phyloP scores from a whole-genome alignment of 129 eudicot species.

The Flaveria brownii region DNA sequence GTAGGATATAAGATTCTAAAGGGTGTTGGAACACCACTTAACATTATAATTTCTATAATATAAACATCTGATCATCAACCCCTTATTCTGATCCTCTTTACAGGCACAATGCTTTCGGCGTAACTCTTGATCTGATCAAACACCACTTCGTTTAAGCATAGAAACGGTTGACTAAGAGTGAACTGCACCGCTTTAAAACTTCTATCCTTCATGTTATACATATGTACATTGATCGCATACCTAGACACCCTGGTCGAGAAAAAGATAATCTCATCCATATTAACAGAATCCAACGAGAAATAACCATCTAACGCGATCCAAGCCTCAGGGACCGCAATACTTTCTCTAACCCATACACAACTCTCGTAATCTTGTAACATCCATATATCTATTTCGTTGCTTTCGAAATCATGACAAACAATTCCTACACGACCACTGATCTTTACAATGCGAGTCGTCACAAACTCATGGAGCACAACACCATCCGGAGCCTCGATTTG shows the following conservation, averaged over 20 bases:
- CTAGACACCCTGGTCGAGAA: neutral
- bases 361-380: slow-evolving; percentile 21
- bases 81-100: neutral
- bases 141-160: neutral
- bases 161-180: slow-evolving; percentile 8
- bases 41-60: too few relatives aligned
- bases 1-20: too few relatives aligned
- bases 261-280: neutral
- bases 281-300: neutral
- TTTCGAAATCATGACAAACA: neutral
- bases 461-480: neutral
- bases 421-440: neutral
- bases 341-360: slow-evolving; percentile 26
- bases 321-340: neutral
- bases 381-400: slow-evolving; percentile 17
- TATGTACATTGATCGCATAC: neutral
- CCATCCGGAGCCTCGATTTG: neutral
- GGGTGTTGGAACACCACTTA: too few relatives aligned
- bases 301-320: neutral
- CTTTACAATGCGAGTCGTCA: neutral
- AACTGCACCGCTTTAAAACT: neutral
- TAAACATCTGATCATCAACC: neutral
- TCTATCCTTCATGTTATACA: slow-evolving; percentile 18
- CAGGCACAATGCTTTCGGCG: slow-evolving; percentile 16
- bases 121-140: slow-evolving; percentile 17